Conservation (phyloP, 352 stramenopile species). For the Blastocystis sp. region DNA sequence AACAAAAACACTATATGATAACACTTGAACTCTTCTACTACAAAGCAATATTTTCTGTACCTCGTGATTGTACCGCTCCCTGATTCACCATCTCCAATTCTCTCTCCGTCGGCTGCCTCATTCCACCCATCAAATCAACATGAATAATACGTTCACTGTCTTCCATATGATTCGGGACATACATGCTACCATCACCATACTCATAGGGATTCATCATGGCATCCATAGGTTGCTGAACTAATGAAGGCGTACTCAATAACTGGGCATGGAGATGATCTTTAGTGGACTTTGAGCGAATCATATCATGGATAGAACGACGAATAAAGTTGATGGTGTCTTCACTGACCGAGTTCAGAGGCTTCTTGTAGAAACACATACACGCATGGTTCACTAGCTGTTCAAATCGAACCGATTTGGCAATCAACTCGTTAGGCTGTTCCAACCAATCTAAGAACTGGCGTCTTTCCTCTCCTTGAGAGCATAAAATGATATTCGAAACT, state of each 20-base stretch:
- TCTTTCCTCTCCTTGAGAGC: constrained; percentile 28
- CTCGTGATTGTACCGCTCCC: background rate
- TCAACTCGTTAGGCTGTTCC: constrained; percentile 64
- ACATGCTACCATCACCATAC: background rate
- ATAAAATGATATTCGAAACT: constrained; percentile 30
- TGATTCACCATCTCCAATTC: constrained; percentile 10
- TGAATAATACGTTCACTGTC: background rate
- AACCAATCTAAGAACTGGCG: constrained; percentile 28
- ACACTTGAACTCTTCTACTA: background rate
- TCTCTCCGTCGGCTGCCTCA: constrained; percentile 40
- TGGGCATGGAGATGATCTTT: constrained; percentile 51
- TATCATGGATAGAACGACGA: constrained; percentile 54
- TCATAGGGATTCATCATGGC: constrained; percentile 10
- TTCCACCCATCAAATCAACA: constrained; percentile 22
- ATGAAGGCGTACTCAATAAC: background rate
- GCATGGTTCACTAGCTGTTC: constrained; percentile 50
- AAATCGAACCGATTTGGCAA: constrained; percentile 59
- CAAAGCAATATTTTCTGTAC: constrained; percentile 46
- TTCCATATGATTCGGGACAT: background rate
- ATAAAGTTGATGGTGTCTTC: constrained; percentile 64
- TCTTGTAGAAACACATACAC: constrained; percentile 67
- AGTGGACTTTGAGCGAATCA: constrained; percentile 41
- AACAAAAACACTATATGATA: constrained; percentile 29
- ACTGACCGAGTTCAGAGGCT: background rate
- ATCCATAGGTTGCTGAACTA: background rate